Conservation (phyloP, 1,139 yeast genomes). For the Blastobotrys raffinosifermentans region DNA sequence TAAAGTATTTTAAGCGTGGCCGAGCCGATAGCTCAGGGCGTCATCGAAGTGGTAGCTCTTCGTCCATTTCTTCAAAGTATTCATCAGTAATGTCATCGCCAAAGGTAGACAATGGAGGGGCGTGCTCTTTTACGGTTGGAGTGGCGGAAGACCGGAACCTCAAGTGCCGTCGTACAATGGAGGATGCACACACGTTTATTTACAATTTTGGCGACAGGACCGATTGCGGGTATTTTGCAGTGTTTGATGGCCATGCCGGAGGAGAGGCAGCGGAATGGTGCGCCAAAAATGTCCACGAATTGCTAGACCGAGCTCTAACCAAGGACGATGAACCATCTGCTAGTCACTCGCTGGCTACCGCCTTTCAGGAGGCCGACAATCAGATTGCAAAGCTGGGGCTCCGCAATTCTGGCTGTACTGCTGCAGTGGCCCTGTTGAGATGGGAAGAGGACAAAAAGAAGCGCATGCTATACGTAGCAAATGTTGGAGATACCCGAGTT, state of each 20-base stretch:
- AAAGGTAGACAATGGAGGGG: neutral
- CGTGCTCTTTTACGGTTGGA: conserved; percentile 50
- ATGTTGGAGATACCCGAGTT: conserved; percentile 90
- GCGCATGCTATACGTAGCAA: conserved; percentile 83
- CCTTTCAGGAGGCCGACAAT: conserved; percentile 69
- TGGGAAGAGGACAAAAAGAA: conserved; percentile 58
- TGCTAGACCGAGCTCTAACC: conserved; percentile 50
- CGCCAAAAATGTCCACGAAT: conserved; percentile 74
- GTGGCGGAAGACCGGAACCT: conserved; percentile 84
- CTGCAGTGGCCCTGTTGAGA: conserved; percentile 85
- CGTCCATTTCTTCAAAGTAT: neutral
- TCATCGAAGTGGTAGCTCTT: neutral
- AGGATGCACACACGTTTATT: conserved; percentile 90
- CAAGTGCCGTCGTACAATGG: conserved; percentile 85
- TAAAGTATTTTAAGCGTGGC: conserved; percentile 1
- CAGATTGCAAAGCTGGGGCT: conserved; percentile 50
- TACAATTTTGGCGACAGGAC: conserved; percentile 84
- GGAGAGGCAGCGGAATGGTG: conserved; percentile 93
- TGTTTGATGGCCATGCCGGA: conserved; percentile 98
- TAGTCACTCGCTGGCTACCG: conserved; percentile 31
- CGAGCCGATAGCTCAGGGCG: too few relatives aligned
- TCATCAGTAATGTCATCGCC: neutral
- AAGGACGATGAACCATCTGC: conserved; percentile 24
- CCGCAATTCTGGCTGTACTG: conserved; percentile 85
- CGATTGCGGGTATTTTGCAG: conserved; percentile 94